Percentiles rank a stretch among this genome's conserved stretches.
Conservation (phyloP, 139 green algal genomes). For the Chlamydomonas incerta region DNA sequence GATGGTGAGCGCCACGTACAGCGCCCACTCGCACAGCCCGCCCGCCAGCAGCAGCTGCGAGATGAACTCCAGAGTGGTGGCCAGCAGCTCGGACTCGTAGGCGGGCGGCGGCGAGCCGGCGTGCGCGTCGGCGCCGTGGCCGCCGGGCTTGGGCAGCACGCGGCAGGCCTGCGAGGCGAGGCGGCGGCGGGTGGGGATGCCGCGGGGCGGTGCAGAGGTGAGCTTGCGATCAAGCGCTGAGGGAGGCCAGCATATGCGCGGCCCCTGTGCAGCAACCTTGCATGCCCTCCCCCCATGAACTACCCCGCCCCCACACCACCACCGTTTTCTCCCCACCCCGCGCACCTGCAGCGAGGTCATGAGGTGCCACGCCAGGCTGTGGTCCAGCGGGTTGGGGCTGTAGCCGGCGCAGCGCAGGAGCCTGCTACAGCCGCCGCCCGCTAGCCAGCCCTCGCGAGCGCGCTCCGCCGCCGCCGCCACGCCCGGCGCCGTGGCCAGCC, state of each 20-base stretch:
- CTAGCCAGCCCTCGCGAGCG: constrained; percentile 7
- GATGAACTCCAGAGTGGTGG: constrained; percentile 54
- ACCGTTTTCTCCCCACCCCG: constrained; percentile 29
- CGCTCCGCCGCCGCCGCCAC: constrained; percentile 22
- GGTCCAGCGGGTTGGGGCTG: constrained; percentile 79
- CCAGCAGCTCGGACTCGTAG: constrained; percentile 36
- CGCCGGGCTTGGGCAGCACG: neutral
- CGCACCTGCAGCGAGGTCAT: constrained; percentile 61
- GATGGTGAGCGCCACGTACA: constrained; percentile 85
- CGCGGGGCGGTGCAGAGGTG: too few species aligned
- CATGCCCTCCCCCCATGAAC: too few species aligned
- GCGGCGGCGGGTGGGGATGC: too few species aligned
- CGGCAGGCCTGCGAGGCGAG: neutral
- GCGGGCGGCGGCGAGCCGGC: neutral
- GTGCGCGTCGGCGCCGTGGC: neutral
- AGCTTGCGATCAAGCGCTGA: too few species aligned
- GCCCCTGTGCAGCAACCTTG: too few species aligned
- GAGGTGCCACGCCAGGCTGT: constrained; percentile 73
- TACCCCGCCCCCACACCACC: neutral
- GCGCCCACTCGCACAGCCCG: constrained; percentile 71
- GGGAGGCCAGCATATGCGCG: too few species aligned
- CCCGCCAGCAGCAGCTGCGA: constrained; percentile 69
- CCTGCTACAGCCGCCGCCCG: constrained; percentile 9
- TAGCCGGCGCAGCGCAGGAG: constrained; percentile 61
- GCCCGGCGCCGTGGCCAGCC: constrained; percentile 1